Base-by-base conservation (phyloP, 371 early-diverging fungal species). In the Apophysomyces elegans region DNA sequence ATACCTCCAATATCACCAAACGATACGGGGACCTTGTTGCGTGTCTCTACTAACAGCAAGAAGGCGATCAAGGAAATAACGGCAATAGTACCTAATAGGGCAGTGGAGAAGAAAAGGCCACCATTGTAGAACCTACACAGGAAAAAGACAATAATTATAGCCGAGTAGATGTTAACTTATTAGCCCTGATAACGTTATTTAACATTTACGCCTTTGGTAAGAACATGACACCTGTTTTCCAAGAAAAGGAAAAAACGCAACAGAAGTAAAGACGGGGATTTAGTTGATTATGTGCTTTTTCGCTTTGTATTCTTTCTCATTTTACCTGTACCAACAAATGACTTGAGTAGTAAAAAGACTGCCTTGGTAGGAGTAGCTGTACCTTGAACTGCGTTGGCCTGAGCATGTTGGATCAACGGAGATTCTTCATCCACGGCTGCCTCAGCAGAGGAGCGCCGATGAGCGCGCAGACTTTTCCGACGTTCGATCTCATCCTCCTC, bases 291-390 rank as follows among this genome's bases (percentile, higher is more conserved):
- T 26, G 32, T 26, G 32, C 2, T 26, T 26, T 26, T 26, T 26
- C 32, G 32, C 32, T 26, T 26, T 26, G 32, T 26, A 2, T 1
- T 26, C 32, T 18, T 8, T 46, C 7, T 61, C 16, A n/a, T 57
- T 62, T 45, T 67, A 59, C 92, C 92, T 13, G 93, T 92, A 26
- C 92, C 93, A 61, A 93, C 83, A 78, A 93, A 93, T 5, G 91
- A 84, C 71, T 93, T 93, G 37, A 90, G 76, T 14, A 93, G 67
- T 65, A 92, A 74, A 61, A 92, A 89, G 14, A 91, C 86, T 7
- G 92, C 90, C 71, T 90, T 91, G 5, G 83, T 64, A 7, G 81
- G 76, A n/a, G 92, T 87, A 2, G 90, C 91, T 16, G 80, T 89
- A 6, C 92, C 93, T 56, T 89, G 87, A 26, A 86, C 72, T 1